Evolutionary conservation across 1,139 yeast genomes (phyloP).

Genomic region (Ashbya aceris): DNA sequence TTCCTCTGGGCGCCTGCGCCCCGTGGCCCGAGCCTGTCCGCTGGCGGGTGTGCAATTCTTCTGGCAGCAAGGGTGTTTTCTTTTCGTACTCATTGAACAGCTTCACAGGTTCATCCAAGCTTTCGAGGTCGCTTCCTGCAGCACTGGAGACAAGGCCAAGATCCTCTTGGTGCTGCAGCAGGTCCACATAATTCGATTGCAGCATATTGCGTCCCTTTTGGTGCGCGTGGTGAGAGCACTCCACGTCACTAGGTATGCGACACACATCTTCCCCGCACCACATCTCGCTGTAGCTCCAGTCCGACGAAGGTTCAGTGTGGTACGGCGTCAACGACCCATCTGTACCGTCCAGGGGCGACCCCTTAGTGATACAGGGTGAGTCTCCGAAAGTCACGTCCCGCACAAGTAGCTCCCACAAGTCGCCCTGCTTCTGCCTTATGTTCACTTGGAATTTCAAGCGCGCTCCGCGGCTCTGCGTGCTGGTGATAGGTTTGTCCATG

Average conservation of each 20-base stretch:
- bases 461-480: conserved; percentile 10
- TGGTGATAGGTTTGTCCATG: conserved; percentile 7
- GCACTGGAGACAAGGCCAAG: background rate
- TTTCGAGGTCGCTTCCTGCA: background rate
- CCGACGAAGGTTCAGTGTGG: conserved; percentile 6
- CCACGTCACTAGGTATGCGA: background rate
- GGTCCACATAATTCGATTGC: background rate
- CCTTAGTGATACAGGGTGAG: conserved; percentile 9
- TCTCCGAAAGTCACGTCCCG: conserved; percentile 9
- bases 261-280: background rate
- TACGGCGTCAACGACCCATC: conserved; percentile 2
- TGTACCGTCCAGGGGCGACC: background rate
- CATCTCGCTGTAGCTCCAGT: conserved; percentile 8
- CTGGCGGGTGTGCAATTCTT: no score
- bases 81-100: background rate
- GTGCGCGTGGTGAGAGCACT: background rate
- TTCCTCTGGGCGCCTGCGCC: no score
- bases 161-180: background rate
- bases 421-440: background rate
- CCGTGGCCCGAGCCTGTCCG: no score
- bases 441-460: conserved; percentile 10
- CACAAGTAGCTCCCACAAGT: conserved; percentile 4
- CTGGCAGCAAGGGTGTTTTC: no score
- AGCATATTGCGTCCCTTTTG: background rate
- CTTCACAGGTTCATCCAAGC: background rate